Evolutionary conservation across 768 basidiomycete species (phyloP), one percentile per base, ranked within the genome.

Genomic region (Leccinellum luteum): DNA sequence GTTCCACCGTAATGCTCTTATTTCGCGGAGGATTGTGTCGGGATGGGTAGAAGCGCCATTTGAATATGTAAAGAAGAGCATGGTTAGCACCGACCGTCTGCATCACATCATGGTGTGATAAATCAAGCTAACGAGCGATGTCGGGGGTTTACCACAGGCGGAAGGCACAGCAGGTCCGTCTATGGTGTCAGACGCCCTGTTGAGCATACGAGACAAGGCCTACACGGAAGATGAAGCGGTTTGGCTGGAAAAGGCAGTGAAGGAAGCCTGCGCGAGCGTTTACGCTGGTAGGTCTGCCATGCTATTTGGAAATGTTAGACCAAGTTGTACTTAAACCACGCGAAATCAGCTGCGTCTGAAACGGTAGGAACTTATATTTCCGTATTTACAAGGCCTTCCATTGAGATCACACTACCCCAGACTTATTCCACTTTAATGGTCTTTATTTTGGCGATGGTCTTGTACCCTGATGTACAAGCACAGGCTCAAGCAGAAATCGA

Each of bases 371-470:
- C 5, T 28, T 28, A 6, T 28, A 28, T 28, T 28, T 6, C 28
- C 28, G 6, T 7, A 28, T 1, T 7, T 28, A 28, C 5, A 3
- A 6, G 28, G 28, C 28, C 28, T 28, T 28, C 28, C 6, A 28
- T 6, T 28, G 28, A 28, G 6, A 7, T 28, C 28, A 28, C 28
- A 7, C 3, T 6, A 6, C 28, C 28, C 28, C 13, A 51, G 68
- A 68, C 62, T 10, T 60, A 9, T 6, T 70, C 64, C 25, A 61
- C 58, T 17, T 32, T 65, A 19, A 51, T 55, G 51, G 54, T 53
- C n/a, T 69, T 71, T 51, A 25, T 67, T 25, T 57, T 67, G 50
- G 67, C 47, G 21, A 65, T 69, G 67, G 49, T 69, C 32, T 34
- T 69, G 32, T 59, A 48, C 53, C 28, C 28, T 28, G 28, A 28